Base-by-base conservation (phyloP, 257 asterid genomes). In the Nicotiana benthamiana region DNA sequence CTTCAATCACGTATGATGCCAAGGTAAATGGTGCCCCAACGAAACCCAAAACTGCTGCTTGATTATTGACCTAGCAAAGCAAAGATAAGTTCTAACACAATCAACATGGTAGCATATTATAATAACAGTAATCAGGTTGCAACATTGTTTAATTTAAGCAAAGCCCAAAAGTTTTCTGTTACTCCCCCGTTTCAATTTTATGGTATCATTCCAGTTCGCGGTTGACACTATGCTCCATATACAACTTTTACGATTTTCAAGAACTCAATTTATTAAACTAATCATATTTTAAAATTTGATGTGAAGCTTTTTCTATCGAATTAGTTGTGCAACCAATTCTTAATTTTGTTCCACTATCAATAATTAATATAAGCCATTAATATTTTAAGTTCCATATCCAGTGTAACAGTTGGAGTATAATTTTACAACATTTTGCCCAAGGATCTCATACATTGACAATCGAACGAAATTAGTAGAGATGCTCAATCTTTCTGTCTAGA, bases 21-120 rank as follows among this genome's bases (percentile, higher is more conserved):
- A 95, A 88, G 62, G 99, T 95, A 85, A 95, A 95, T 9, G 99
- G 98, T 15, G 99, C 99, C 81, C 98, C 98, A 64, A 95, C 98
- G 75, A 95, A 95, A 75, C 99, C 99, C 40, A 95, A 92, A 68
- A 93, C 92, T 18, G 98, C 99, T 18, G 98, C 98, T 87, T 95
- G 96, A 65, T 90, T 90, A 78, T 95, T 90, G 75, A 95, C 97
- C 99, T 95, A 88, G 57, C 6, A 79, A 75, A 4, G 61, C 83
- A 5, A 52, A 79, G 46, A 68, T 16, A 56, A 68, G 57, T 40
- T 72, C 16, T 7, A 72, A 48, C 26, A 72, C n/a, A 72, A 48
- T 46, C 8, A 72, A 13, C 78, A 72, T 24, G 40, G 51, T 72
- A 72, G 61, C 60, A 24, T 32, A 68, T 70, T 30, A 70, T 70